Evolutionary conservation across 352 stramenopile species (phyloP).

Genomic region (Globisporangium parvum): DNA sequence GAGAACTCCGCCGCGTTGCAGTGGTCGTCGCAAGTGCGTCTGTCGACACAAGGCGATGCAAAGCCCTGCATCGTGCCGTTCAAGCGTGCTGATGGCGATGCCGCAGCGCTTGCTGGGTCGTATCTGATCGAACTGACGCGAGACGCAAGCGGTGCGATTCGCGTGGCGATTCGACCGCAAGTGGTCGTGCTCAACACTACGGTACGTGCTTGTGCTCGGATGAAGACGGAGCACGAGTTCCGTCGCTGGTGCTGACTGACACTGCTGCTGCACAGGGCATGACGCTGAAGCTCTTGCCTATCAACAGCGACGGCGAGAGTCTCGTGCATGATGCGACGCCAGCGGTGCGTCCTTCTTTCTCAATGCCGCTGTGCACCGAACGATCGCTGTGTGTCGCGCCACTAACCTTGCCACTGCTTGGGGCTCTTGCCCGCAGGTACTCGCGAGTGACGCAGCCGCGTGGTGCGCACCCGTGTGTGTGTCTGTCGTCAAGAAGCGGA

Average conservation of each 20-base stretch:
- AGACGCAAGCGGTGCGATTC: constrained; percentile 21
- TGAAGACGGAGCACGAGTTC: no score
- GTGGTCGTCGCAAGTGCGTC: constrained; percentile 14
- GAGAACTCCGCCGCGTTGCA: constrained; percentile 4
- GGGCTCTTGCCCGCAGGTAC: constrained; percentile 11
- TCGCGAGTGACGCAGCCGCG: constrained; percentile 20
- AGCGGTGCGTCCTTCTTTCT: constrained; percentile 5
- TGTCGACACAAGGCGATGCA: constrained; percentile 11
- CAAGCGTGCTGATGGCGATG: neutral
- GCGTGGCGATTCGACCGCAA: constrained; percentile 36
- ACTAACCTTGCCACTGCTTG: neutral
- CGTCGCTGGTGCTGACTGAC: neutral
- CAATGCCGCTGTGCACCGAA: neutral
- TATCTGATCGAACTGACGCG: constrained; percentile 36
- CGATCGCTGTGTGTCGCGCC: neutral
- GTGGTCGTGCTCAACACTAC: constrained; percentile 56
- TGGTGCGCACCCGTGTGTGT: constrained; percentile 47
- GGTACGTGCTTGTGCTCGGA: constrained; percentile 19
- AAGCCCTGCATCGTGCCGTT: constrained; percentile 16
- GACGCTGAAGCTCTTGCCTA: constrained; percentile 11
- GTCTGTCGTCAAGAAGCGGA: constrained; percentile 36
- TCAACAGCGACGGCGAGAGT: constrained; percentile 5
- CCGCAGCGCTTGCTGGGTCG: constrained; percentile 12
- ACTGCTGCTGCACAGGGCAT: constrained; percentile 7
- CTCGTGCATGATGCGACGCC: constrained; percentile 7